Evolutionary conservation across 371 early-diverging fungal species (phyloP), one percentile per base, ranked within the genome.

Genomic region (Basidiobolus meristosporus): DNA sequence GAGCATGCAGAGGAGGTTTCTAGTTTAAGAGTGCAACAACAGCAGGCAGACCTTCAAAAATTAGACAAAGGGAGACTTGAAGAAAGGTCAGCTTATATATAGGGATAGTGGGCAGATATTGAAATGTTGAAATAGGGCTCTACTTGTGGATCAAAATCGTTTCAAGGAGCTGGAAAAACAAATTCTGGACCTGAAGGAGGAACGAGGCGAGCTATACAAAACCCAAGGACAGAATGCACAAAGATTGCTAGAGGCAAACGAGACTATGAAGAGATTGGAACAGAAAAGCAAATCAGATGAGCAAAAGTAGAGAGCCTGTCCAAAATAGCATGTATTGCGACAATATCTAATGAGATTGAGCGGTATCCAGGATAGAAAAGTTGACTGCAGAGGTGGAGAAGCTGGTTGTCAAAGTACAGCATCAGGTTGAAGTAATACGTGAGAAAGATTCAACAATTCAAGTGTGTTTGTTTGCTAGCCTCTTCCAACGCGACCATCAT

Each of bases 221-320:
- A 76, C 79, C 1, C 90, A 91, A 52, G 80, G 82, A 17, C 68
- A 69, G 31, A 90, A 90, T 59, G 88, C 92, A 7, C 93, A 92
- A 51, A 52, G 90, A 30, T 53, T 96, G 20, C 57, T 96, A 21
- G 73, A 77, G 36, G 56, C 90, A 54, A 82, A 79, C 48, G 92
- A 96, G 41, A 59, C 74, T 21, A 47, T 73, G 43, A 61, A 82
- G 40, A 51, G 49, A 16, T 55, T 63, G 26, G 84, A 90, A 43
- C 72, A 68, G 12, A 61, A 50, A 15, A 61, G 79, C 23, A 70
- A 68, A 36, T 62, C 58, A 35, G 63, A 73, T 46, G 58, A 63
- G 12, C 70, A 75, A 48, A 77, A 80, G 85, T 84, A 67, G 36
- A 59, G 51, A 32, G 40, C 20, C 6, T 29, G 16, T 14, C 15